Percentiles rank a stretch among this genome's conserved stretches.
Evolutionary conservation across 1,139 yeast species (phyloP).

Genomic region (Cylindricascospora bacillispora): DNA sequence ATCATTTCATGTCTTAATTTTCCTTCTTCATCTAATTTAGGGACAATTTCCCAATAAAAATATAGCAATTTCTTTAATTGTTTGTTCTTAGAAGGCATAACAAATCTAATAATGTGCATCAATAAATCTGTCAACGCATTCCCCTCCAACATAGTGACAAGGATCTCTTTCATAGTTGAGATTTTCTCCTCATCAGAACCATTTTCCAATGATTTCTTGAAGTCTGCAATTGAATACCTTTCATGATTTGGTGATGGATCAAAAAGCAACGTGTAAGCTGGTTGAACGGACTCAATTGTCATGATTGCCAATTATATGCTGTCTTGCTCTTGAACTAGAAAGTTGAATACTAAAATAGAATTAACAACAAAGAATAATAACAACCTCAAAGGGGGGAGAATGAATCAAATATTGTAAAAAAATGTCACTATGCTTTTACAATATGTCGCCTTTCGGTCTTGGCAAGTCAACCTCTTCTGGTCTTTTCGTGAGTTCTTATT

Average conservation of each 20-base stretch:
- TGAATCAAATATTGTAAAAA: background rate
- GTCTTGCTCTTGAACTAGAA: too few relatives aligned
- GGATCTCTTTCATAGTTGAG: constrained; percentile 78
- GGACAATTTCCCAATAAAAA: constrained; percentile 97
- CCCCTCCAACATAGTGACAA: constrained; percentile 82
- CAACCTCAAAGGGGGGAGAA: background rate
- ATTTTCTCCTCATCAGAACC: constrained; percentile 82
- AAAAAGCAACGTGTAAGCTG: constrained; percentile 61
- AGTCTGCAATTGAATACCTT: constrained; percentile 56
- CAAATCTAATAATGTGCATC: constrained; percentile 94
- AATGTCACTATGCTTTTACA: too few relatives aligned
- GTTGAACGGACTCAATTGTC: constrained; percentile 15
- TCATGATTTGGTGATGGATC: constrained; percentile 63
- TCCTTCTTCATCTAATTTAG: constrained; percentile 78
- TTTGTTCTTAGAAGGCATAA: constrained; percentile 91
- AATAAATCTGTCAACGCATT: constrained; percentile 89
- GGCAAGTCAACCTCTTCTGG: too few relatives aligned
- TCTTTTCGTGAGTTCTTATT: too few relatives aligned
- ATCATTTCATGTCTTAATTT: constrained; percentile 97
- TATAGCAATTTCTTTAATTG: constrained; percentile 84
- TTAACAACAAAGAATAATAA: constrained; percentile 2
- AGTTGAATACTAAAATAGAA: too few relatives aligned
- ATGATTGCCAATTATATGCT: too few relatives aligned
- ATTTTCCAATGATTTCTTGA: constrained; percentile 70
- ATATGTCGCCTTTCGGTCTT: too few relatives aligned